phyloP scores from a whole-genome alignment of 306 rosid genomes.

The Abrus pulchellus region DNA sequence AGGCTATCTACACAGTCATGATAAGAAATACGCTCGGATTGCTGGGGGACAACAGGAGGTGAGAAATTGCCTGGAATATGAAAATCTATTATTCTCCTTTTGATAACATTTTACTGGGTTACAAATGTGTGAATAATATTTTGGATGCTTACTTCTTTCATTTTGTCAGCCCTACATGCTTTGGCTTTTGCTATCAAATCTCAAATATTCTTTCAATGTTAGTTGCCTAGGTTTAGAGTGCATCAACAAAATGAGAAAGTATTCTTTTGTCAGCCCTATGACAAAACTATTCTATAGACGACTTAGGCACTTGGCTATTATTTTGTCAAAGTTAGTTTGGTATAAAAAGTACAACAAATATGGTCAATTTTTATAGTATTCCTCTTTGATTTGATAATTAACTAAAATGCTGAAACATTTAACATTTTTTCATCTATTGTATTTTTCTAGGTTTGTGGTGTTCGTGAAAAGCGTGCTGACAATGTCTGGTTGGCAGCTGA shows the following conservation, averaged over 20 bases:
- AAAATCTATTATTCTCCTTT: slow-evolving; percentile 11
- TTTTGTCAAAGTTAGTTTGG: neutral
- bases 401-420: slow-evolving; percentile 23
- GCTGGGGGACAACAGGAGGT: slow-evolving; percentile 99
- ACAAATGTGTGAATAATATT: slow-evolving; percentile 16
- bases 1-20: slow-evolving; percentile 89
- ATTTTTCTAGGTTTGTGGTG: slow-evolving; percentile 79
- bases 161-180: neutral
- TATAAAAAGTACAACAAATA: neutral
- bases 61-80: slow-evolving; percentile 47
- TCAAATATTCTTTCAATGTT: neutral
- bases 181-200: neutral
- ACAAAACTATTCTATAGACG: neutral
- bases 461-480: slow-evolving; percentile 89
- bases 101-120: neutral
- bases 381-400: neutral
- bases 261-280: too few species aligned
- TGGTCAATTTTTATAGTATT: neutral
- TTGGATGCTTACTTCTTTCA: slow-evolving; percentile 24
- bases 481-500: slow-evolving; percentile 96
- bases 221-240: slow-evolving; percentile 34
- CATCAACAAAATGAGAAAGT: neutral
- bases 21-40: slow-evolving; percentile 93
- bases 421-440: slow-evolving; percentile 23
- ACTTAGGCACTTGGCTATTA: neutral